Evolutionary conservation across 2,329 filamentous ascomycete genomes (phyloP), one percentile per base, ranked within the genome.

Genomic region (Blastomyces silverae): DNA sequence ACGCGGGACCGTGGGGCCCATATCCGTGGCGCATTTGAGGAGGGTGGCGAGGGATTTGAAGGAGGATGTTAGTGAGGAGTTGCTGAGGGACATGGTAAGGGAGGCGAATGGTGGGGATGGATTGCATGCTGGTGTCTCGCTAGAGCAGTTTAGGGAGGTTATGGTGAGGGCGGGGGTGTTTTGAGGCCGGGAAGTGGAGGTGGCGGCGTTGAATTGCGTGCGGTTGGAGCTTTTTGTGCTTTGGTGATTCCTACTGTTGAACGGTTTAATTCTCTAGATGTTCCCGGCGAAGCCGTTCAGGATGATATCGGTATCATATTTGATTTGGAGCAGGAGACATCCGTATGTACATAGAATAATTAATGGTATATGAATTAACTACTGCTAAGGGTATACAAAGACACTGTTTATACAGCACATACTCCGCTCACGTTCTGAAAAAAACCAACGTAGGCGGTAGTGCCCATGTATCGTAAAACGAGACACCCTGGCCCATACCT

Each of bases 21-120:
- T 99, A 69, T 94, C 89, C 1, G 72, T 97, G 37, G 84, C 83
- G 20, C 89, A 96, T 77, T 78, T 99, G 73, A 85, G 86, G 73
- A 83, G 89, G 71, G 88, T 97, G 63, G 92, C 92, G 53, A 86
- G 85, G 70, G 85, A 91, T 71, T 79, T 99, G 71, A 90, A 91
- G 77, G 91, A 96, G 78, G 91, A 87, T 67, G 87, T 96, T 31
- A 85, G 86, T 66, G 94, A 97, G 71, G 88, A 91, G 60, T 78
- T 96, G 73, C 79, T 99, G 73, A 86, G 85, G 79, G 92, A 97
- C 79, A 99, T 99, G 94, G 89, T 99, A 65, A 80, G 92, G 60
- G 93, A 97, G 81, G 94, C 93, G 60, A 97, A 95, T 76, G 90
- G 90, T 2, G 91, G 90, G 1, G 86, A 83, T 3, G 88, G 89